Evolutionary conservation across 2,329 filamentous ascomycete species (phyloP), one percentile per base, ranked within the genome.

Genomic region (Hypoxylon sp.): DNA sequence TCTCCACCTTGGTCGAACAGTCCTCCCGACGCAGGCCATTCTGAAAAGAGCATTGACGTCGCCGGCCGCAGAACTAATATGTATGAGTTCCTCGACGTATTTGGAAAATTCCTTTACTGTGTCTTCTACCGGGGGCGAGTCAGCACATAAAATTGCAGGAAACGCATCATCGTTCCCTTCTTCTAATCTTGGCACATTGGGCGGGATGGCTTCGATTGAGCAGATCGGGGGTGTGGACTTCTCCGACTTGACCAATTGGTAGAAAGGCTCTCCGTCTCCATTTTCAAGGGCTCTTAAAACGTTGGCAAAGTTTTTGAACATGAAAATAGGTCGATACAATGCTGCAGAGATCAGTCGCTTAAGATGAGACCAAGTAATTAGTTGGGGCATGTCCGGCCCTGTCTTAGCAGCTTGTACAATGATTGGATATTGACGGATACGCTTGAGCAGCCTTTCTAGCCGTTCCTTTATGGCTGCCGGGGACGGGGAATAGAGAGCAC

Each of bases 291-390:
- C 80, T 0, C 80, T 78, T n/a, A 86, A 76, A 2, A 83, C 79
- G 2, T 71, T 59, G 14, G 86, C 84, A 46, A 87, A 78, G 22
- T 66, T 71, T 22, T 78, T 77, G 66, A 86, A 85, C 44, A 75
- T 75, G 54, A 71, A 70, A 5, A 84, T 78, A 0, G 85, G 85
- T 42, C 78, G 77, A 73, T 87, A 87, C 26, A 87, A 73, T 2
- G 79, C 75, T 1, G 78, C 76, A 4, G 81, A 80, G 14, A 84
- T 80, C 8, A 85, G 76, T 6, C 77, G 75, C 71, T 84, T 83
- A 37, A 87, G 70, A 54, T 81, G 80, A 37, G 81, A 83, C 78
- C 85, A 86, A 1, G 84, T 86, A 57, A 88, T 75, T n/a, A 87
- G 72, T 63, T 82, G 78, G 0, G 85, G 85, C 29, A 86, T 77